Conservation (phyloP, 805 yeast species). For the Candida boleticola region DNA sequence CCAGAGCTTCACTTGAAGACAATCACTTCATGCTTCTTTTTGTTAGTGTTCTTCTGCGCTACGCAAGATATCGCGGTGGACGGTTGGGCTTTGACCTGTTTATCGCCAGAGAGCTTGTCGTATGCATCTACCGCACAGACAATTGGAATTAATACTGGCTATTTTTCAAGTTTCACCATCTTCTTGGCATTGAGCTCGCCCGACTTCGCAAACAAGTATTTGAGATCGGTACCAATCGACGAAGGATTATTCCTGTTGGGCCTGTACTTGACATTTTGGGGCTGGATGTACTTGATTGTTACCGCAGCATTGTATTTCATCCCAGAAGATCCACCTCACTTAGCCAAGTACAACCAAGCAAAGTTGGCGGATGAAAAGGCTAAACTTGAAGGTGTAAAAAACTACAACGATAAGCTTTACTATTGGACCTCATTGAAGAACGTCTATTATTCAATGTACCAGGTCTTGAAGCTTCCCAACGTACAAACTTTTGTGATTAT, state of each 20-base stretch:
- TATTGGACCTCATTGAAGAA: constrained; percentile 35
- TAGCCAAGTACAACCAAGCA: constrained; percentile 30
- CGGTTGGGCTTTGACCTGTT: constrained; percentile 95
- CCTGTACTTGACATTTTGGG: constrained; percentile 76
- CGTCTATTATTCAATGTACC: constrained; percentile 65
- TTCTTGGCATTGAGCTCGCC: constrained; percentile 88
- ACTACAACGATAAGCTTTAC: constrained; percentile 18
- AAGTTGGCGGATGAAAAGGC: constrained; percentile 26
- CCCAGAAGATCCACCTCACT: constrained; percentile 68
- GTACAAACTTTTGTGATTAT: constrained; percentile 73
- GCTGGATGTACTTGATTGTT: constrained; percentile 63
- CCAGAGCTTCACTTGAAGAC: constrained; percentile 49
- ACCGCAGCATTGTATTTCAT: constrained; percentile 58
- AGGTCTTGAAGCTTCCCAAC: constrained; percentile 65
- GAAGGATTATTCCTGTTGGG: constrained; percentile 71
- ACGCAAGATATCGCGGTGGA: constrained; percentile 99
- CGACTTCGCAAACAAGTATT: constrained; percentile 85
- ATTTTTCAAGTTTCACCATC: constrained; percentile 86
- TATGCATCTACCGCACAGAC: constrained; percentile 98
- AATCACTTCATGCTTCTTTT: constrained; percentile 71
- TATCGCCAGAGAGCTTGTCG: constrained; percentile 73
- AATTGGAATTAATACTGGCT: constrained; percentile 90
- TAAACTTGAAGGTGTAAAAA: constrained; percentile 21
- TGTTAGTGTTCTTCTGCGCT: constrained; percentile 84
- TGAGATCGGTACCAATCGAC: constrained; percentile 59